These are phyloP conservation scores for Raddia guianensis DNA, from an alignment of 176 grass and related monocot species.

Conservation along the genomic window DNA sequence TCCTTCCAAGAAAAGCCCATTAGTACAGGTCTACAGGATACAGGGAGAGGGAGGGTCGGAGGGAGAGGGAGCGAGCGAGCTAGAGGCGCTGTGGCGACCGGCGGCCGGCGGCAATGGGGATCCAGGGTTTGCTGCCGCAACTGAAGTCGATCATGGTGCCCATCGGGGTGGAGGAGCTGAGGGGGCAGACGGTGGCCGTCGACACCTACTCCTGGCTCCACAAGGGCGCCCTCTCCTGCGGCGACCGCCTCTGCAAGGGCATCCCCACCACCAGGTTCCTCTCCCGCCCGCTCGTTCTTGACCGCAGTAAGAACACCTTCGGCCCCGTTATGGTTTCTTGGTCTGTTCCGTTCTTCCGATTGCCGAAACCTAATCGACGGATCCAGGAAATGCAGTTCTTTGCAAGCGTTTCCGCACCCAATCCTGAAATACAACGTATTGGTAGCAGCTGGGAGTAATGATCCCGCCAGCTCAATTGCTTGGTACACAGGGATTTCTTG, in stretches of 20 bases:
- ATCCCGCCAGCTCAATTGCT: neutral
- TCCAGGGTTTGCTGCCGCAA: slow-evolving; percentile 85
- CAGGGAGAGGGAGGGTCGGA: neutral
- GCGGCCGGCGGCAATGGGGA: slow-evolving; percentile 64
- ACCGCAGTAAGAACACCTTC: neutral
- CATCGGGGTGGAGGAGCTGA: slow-evolving; percentile 74
- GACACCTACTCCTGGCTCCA: slow-evolving; percentile 99
- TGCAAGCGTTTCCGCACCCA: neutral
- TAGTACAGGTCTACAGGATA: neutral
- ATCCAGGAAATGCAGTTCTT: slow-evolving; percentile 31
- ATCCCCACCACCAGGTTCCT: slow-evolving; percentile 77
- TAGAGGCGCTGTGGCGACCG: neutral
- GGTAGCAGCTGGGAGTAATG: neutral
- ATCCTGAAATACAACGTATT: neutral
- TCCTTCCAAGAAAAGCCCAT: slow-evolving; percentile 10
- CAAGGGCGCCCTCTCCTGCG: slow-evolving; percentile 91
- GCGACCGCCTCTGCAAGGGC: slow-evolving; percentile 85
- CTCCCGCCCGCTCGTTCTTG: slow-evolving; percentile 25
- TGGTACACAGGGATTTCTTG: slow-evolving; percentile 1
- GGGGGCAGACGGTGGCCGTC: slow-evolving; percentile 79
- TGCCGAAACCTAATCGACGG: slow-evolving; percentile 7
- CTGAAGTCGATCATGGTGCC: slow-evolving; percentile 94
- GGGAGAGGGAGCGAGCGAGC: neutral
- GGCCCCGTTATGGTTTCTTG: neutral
- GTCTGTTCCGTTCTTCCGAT: neutral